Evolutionary conservation across 371 early-diverging fungal genomes (phyloP).

Genomic region (Massospora cicadina): DNA sequence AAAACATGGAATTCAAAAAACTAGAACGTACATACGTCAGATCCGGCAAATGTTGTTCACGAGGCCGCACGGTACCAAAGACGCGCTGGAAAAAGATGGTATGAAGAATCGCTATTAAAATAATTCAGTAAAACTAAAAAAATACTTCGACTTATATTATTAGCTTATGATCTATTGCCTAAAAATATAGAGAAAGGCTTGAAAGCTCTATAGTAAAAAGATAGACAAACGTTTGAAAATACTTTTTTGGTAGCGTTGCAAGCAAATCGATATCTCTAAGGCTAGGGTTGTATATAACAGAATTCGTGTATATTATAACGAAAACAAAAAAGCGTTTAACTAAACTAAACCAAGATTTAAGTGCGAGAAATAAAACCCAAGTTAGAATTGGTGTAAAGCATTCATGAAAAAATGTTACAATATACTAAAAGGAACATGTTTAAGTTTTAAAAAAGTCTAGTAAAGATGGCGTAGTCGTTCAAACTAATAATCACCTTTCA

Average conservation of each 20-base stretch:
- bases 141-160: neutral
- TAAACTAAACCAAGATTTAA: neutral
- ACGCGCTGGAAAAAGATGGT: slow-evolving; percentile 72
- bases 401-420: neutral
- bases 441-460: neutral
- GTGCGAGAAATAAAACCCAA: neutral
- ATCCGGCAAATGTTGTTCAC: slow-evolving; percentile 46
- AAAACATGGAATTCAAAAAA: too few species aligned
- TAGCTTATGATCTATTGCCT: neutral
- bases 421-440: neutral
- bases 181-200: too few species aligned
- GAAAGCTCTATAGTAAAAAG: too few species aligned
- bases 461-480: neutral
- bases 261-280: too few species aligned
- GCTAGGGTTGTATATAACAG: too few species aligned
- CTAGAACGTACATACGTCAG: slow-evolving; percentile 46
- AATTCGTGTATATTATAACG: too few species aligned
- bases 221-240: too few species aligned
- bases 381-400: neutral
- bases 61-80: slow-evolving; percentile 55
- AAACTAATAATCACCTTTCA: neutral
- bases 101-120: slow-evolving; percentile 43
- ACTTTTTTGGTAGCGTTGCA: too few species aligned
- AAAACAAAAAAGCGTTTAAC: too few species aligned
- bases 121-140: neutral